Base-by-base conservation (phyloP, 768 basidiomycete species). In the Saitozyma sp. region DNA sequence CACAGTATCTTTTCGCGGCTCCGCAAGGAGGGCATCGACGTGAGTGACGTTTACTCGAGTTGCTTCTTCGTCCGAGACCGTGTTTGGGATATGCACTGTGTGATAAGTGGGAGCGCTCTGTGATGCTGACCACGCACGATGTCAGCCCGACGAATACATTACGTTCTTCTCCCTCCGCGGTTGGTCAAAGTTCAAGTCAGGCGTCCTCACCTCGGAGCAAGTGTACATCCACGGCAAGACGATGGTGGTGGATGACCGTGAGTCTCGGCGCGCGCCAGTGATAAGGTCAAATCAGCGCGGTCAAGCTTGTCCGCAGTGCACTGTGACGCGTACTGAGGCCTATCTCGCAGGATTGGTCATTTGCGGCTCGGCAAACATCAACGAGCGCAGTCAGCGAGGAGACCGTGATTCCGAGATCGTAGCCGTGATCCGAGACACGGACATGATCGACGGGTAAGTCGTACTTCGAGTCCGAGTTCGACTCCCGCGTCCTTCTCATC, bases 341-440 rank as follows among this genome's bases (percentile, higher is more conserved):
- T 19, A 59, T 66, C 2, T 54, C 8, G 6, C 48, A 70, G 67
- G 74, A 46, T 64, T 79, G 17, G 78, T 76, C 9, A 65, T 78
- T 9, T 71, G 70, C 52, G 75, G 74, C 37, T 93, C 92, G 58
- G 95, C 95, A 16, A 98, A 96, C 78, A 92, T 99, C 82, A 98
- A 99, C 75, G 96, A 99, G 77, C 87, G 96, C 43, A 95, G 92
- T 13, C 91, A 91, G 74, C 85, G 92, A 38, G 96, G 96, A 20
- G 95, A 99, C 77, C 88, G 96, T 38, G 96, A 99, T 79, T 98
- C 95, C 2, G 96, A 99, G 77, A 78, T 98, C 41, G 92, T 92
- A 3, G 87, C 90, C 43, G 87, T 99, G 50, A 90, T 98, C 56
- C 84, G 92, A 65, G 96, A 99, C 73, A 98, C 95, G 3, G 95